Conservation (phyloP, 1,284 basidiomycete genomes). For the Ganoderma multipileum region DNA sequence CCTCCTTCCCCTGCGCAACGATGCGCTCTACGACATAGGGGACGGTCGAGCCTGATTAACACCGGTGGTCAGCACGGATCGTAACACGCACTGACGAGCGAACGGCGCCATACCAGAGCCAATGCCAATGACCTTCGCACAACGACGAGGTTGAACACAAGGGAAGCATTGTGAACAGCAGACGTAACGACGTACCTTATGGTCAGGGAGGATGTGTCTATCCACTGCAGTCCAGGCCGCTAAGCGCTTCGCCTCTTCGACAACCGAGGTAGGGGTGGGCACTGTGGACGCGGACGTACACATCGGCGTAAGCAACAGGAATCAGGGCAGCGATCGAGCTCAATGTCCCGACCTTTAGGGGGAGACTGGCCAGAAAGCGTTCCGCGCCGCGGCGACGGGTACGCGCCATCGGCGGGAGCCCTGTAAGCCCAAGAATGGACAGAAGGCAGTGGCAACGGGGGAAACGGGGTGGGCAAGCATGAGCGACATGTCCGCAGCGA, state of each 20-base stretch:
- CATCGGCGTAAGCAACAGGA: not conserved
- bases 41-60: slow-evolving; percentile 84
- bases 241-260: slow-evolving; percentile 87
- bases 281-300: slow-evolving; percentile 6
- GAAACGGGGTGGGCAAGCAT: slow-evolving; percentile 22
- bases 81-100: not conserved
- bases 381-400: slow-evolving; percentile 32
- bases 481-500: slow-evolving; percentile 17
- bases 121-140: slow-evolving; percentile 82
- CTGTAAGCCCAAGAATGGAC: slow-evolving; percentile 20
- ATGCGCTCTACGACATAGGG: slow-evolving; percentile 98
- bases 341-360: slow-evolving; percentile 28
- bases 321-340: not conserved
- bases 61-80: not conserved
- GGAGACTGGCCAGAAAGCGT: slow-evolving; percentile 31
- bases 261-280: slow-evolving; percentile 43
- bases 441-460: slow-evolving; percentile 10
- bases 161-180: not conserved
- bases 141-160: not conserved
- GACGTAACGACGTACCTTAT: slow-evolving; percentile 68
- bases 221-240: slow-evolving; percentile 97
- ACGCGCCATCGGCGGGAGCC: slow-evolving; percentile 32
- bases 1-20: slow-evolving; percentile 79
- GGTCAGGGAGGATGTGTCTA: slow-evolving; percentile 82
- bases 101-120: slow-evolving; percentile 69